These are phyloP conservation scores for Physocladia obscura DNA, from an alignment of 192 early-diverging fungal genomes.

Conservation along the genomic window DNA sequence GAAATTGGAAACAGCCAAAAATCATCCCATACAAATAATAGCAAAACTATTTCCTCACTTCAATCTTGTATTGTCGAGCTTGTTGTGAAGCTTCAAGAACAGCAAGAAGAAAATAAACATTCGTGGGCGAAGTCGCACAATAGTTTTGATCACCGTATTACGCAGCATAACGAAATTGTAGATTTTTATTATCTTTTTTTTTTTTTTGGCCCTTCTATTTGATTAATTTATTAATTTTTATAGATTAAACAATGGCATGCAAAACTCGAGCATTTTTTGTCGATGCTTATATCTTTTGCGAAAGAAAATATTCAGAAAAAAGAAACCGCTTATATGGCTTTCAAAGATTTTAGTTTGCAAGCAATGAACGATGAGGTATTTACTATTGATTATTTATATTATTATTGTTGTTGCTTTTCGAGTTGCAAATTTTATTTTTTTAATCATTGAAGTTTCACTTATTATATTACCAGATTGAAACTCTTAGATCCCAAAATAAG, in stretches of 20 bases:
- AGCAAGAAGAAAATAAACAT: background rate
- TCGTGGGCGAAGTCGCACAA: background rate
- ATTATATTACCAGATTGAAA: conserved; percentile 24
- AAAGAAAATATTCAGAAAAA: conserved; percentile 1
- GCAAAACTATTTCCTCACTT: background rate
- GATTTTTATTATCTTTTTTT: background rate
- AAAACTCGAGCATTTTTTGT: no score
- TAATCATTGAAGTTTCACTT: no score
- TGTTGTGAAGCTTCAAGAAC: background rate
- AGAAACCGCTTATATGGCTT: background rate
- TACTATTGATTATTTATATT: background rate
- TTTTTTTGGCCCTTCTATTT: no score
- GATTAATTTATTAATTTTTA: no score
- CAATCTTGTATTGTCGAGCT: background rate
- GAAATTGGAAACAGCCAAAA: background rate
- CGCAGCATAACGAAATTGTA: background rate
- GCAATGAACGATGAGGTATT: conserved; percentile 15
- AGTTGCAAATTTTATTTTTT: no score
- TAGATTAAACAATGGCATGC: background rate
- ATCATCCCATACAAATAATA: background rate
- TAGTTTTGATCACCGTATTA: background rate
- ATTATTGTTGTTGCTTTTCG: no score
- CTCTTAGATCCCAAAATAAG: conserved; percentile 29
- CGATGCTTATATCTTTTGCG: no score
- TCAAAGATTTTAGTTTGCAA: conserved; percentile 1